Percentiles rank a stretch among this genome's conserved stretches.
Evolutionary conservation across 371 early-diverging fungal species (phyloP).

Genomic region (Syncephalastrum sp.): DNA sequence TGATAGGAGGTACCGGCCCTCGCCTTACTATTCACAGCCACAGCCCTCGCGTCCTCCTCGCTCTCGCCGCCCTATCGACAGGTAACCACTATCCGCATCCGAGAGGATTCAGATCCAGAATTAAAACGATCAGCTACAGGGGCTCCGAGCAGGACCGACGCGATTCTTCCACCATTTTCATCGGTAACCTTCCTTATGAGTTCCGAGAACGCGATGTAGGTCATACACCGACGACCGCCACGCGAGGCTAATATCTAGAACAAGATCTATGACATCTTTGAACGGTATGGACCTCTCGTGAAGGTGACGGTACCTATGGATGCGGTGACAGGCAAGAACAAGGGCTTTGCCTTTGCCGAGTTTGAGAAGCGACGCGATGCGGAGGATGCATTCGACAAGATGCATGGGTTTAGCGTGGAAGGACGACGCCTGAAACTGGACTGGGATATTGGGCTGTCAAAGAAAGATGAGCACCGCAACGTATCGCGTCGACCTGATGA

Average conservation of each 20-base stretch:
- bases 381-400: slow-evolving; percentile 75
- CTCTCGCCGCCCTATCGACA: slow-evolving; percentile 58
- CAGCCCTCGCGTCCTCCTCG: slow-evolving; percentile 29
- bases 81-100: slow-evolving; percentile 21
- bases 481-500: slow-evolving; percentile 1
- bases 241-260: slow-evolving; percentile 3
- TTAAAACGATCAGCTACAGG: slow-evolving; percentile 7
- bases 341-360: slow-evolving; percentile 80
- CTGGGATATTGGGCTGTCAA: slow-evolving; percentile 76
- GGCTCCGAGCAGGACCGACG: slow-evolving; percentile 69
- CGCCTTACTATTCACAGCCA: slow-evolving; percentile 25
- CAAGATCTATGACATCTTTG: slow-evolving; percentile 64
- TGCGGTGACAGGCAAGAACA: slow-evolving; percentile 71
- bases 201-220: slow-evolving; percentile 68
- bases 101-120: slow-evolving; percentile 2
- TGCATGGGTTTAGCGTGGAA: slow-evolving; percentile 67
- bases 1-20: slow-evolving; percentile 33
- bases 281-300: slow-evolving; percentile 67
- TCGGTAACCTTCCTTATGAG: slow-evolving; percentile 82
- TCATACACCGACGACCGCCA: not conserved
- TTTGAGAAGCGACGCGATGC: slow-evolving; percentile 78
- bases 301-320: slow-evolving; percentile 73
- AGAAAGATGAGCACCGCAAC: slow-evolving; percentile 57
- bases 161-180: slow-evolving; percentile 64
- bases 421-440: slow-evolving; percentile 76